Conservation (phyloP, 2,329 filamentous ascomycete genomes). For the Colletotrichum ledebouriae region DNA sequence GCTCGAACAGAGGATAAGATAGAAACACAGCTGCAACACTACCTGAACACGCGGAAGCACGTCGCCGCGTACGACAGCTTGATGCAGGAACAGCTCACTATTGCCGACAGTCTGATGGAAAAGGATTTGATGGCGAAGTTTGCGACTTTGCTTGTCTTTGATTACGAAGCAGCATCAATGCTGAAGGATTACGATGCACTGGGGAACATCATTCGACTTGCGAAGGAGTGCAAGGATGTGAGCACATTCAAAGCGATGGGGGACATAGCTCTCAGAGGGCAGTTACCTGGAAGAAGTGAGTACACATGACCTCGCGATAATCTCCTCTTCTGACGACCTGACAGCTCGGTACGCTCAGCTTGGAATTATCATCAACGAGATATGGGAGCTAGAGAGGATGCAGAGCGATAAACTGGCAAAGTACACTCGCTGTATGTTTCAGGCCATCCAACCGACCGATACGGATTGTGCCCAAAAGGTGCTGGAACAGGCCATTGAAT, state of each 20-base stretch:
- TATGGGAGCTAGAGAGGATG: constrained; percentile 69
- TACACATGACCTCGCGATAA: neutral
- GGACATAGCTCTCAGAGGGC: constrained; percentile 71
- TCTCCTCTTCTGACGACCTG: constrained; percentile 11
- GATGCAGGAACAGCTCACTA: constrained; percentile 55
- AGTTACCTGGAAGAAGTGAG: constrained; percentile 65
- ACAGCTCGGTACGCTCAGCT: constrained; percentile 67
- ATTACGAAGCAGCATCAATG: constrained; percentile 80
- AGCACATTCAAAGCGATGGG: constrained; percentile 73
- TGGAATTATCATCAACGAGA: constrained; percentile 77
- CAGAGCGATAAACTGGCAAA: constrained; percentile 74
- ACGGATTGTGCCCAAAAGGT: constrained; percentile 70
- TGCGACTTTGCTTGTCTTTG: constrained; percentile 77
- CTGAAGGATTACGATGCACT: constrained; percentile 78
- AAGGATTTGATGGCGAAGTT: constrained; percentile 73
- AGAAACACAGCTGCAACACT: constrained; percentile 69
- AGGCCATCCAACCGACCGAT: constrained; percentile 71
- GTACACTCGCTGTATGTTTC: constrained; percentile 84
- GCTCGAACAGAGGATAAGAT: constrained; percentile 65
- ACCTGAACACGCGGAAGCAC: constrained; percentile 71
- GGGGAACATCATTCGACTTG: constrained; percentile 68
- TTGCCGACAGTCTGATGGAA: constrained; percentile 58
- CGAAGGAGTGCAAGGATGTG: constrained; percentile 58
- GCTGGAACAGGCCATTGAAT: constrained; percentile 71
- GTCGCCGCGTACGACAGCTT: constrained; percentile 68